These are phyloP conservation scores for Novakomyces olei DNA, from an alignment of 805 yeast species.

Conservation along the genomic window DNA sequence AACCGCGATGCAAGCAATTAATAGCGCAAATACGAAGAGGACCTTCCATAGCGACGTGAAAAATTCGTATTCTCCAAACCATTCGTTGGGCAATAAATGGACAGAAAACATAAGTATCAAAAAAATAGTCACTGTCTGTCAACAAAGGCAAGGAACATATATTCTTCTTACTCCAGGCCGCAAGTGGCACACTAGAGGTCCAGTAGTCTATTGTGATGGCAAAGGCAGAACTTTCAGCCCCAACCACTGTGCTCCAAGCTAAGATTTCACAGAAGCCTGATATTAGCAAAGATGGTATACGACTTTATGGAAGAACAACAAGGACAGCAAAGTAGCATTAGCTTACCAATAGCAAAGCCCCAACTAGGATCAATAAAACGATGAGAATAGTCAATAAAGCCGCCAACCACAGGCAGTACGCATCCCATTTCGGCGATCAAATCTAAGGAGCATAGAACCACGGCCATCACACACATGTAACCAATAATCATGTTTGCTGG, in stretches of 20 bases:
- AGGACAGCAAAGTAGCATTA: too few species aligned
- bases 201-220: conserved; percentile 34
- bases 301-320: too few species aligned
- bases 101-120: conserved; percentile 27
- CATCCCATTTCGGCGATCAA: conserved; percentile 42
- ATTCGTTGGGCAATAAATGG: conserved; percentile 33
- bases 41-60: conserved; percentile 36
- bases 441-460: conserved; percentile 32
- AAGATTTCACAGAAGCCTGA: too few species aligned
- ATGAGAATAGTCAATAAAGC: conserved; percentile 38
- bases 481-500: conserved; percentile 31
- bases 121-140: conserved; percentile 31
- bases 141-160: too few species aligned
- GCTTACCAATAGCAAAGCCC: conserved; percentile 49
- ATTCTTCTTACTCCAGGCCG: too few species aligned
- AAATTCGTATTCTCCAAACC: conserved; percentile 49
- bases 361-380: conserved; percentile 43
- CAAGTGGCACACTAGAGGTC: conserved; percentile 26
- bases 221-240: conserved; percentile 45
- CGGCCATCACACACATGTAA: conserved; percentile 26
- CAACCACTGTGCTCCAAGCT: conserved; percentile 42
- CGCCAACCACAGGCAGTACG: conserved; percentile 38
- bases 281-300: too few species aligned
- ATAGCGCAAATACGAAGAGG: conserved; percentile 34
- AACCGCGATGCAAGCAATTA: conserved; percentile 34